Percentiles rank a stretch among this genome's conserved stretches.
phyloP scores from a whole-genome alignment of 202 grass and related monocot genomes.

The Panicum hallii region DNA sequence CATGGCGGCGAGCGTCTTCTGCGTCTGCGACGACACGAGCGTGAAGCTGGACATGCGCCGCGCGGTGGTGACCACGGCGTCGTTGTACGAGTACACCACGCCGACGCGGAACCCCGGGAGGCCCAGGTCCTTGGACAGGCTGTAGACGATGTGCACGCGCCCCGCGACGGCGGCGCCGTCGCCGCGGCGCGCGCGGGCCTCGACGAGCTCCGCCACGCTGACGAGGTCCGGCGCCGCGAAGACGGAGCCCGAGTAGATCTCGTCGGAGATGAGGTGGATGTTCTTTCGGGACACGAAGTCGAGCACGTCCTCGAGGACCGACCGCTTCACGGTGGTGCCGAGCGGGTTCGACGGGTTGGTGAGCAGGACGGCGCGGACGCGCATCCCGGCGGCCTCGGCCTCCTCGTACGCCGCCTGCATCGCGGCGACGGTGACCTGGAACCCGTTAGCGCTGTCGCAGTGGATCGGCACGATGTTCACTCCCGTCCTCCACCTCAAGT shows the following conservation, averaged over 20 bases:
- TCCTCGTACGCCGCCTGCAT: conserved; percentile 60
- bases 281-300: conserved; percentile 60
- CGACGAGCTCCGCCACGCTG: conserved; percentile 84
- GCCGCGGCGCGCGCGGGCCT: conserved; percentile 30
- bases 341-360: conserved; percentile 98
- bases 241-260: conserved; percentile 94
- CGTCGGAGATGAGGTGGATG: conserved; percentile 96
- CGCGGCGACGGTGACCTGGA: conserved; percentile 63
- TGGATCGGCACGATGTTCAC: conserved; percentile 88
- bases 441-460: conserved; percentile 82
- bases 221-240: conserved; percentile 71
- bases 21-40: conserved; percentile 94
- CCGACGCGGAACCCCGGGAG: conserved; percentile 87
- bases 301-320: conserved; percentile 61
- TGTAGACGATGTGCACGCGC: conserved; percentile 94
- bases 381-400: conserved; percentile 49
- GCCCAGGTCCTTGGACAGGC: conserved; percentile 98
- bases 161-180: neutral
- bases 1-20: conserved; percentile 83
- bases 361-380: conserved; percentile 67
- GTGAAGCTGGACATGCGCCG: conserved; percentile 98
- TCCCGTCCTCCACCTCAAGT: conserved; percentile 85
- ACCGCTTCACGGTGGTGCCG: conserved; percentile 54
- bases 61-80: conserved; percentile 76
- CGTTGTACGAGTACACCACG: conserved; percentile 86